phyloP scores from a whole-genome alignment of 2,329 filamentous ascomycete genomes.

The Pseudogymnoascus destructans region DNA sequence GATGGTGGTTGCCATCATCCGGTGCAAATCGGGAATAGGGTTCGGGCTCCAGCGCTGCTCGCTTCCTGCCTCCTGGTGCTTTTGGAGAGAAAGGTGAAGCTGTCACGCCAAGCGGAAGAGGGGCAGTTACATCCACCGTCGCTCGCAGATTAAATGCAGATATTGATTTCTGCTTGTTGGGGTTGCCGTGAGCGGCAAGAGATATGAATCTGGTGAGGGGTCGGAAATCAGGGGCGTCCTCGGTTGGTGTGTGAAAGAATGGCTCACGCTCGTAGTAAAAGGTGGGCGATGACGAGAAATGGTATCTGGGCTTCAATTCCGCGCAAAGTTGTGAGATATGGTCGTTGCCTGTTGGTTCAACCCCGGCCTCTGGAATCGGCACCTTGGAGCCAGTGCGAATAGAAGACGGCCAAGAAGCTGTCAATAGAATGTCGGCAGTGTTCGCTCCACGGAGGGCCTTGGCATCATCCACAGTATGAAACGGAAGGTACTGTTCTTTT shows the following conservation, averaged over 20 bases:
- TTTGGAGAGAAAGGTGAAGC: conserved; percentile 53
- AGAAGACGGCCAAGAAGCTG: conserved; percentile 68
- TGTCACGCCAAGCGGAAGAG: conserved; percentile 59
- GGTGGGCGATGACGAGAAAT: conserved; percentile 57
- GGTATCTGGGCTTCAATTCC: conserved; percentile 77
- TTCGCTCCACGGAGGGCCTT: conserved; percentile 64
- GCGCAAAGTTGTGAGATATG: conserved; percentile 68
- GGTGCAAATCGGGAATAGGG: conserved; percentile 43
- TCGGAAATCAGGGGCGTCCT: conserved; percentile 40
- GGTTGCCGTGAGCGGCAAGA: conserved; percentile 64
- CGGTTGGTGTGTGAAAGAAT: conserved; percentile 56
- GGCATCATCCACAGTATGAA: conserved; percentile 65
- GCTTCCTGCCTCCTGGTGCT: conserved; percentile 42
- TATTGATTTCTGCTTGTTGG: conserved; percentile 64
- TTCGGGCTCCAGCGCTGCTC: conserved; percentile 30
- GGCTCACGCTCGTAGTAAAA: conserved; percentile 78
- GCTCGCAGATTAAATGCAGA: conserved; percentile 65
- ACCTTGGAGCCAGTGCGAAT: conserved; percentile 58
- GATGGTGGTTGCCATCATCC: conserved; percentile 31
- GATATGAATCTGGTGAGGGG: conserved; percentile 81
- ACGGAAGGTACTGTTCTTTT: conserved; percentile 61
- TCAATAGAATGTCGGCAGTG: conserved; percentile 74
- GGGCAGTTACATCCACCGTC: conserved; percentile 43
- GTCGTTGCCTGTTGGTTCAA: conserved; percentile 41
- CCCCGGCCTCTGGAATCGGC: conserved; percentile 38